Evolutionary conservation across 1,139 yeast species (phyloP).

Genomic region (Sugiyamaella xylanicola): DNA sequence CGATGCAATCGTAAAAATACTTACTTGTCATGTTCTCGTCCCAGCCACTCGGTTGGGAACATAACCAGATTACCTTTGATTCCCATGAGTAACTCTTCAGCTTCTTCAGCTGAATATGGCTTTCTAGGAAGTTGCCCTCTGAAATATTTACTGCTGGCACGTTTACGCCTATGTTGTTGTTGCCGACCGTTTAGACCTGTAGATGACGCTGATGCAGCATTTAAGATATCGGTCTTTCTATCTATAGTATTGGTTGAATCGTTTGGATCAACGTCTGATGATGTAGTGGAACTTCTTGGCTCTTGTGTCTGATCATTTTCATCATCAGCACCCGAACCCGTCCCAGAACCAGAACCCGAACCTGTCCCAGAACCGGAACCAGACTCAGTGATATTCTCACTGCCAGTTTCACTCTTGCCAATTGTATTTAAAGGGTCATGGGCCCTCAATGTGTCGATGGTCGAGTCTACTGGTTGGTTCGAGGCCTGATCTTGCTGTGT

Average conservation of each 20-base stretch:
- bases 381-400: background rate
- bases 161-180: conserved; percentile 18
- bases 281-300: conserved; percentile 7
- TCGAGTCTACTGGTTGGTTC: conserved; percentile 25
- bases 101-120: conserved; percentile 73
- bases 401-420: background rate
- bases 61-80: conserved; percentile 88
- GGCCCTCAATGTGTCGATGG: conserved; percentile 24
- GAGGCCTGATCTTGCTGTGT: conserved; percentile 38
- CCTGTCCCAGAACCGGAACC: background rate
- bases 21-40: conserved; percentile 67
- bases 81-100: conserved; percentile 69
- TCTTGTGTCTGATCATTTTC: conserved; percentile 17
- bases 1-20: conserved; percentile 1
- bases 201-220: conserved; percentile 15
- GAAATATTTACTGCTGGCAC: conserved; percentile 2
- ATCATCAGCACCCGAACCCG: conserved; percentile 11
- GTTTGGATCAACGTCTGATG: conserved; percentile 5
- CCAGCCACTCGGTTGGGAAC: conserved; percentile 91
- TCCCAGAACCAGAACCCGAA: conserved; percentile 5
- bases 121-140: conserved; percentile 31
- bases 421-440: conserved; percentile 32
- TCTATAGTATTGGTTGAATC: background rate
- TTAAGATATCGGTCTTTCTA: background rate
- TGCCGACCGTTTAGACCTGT: conserved; percentile 19